A percentile compares a stretch with the other conserved stretches of the same genome.
Conservation (phyloP, 176 grass and related monocot species). For the Carex kokanica region DNA sequence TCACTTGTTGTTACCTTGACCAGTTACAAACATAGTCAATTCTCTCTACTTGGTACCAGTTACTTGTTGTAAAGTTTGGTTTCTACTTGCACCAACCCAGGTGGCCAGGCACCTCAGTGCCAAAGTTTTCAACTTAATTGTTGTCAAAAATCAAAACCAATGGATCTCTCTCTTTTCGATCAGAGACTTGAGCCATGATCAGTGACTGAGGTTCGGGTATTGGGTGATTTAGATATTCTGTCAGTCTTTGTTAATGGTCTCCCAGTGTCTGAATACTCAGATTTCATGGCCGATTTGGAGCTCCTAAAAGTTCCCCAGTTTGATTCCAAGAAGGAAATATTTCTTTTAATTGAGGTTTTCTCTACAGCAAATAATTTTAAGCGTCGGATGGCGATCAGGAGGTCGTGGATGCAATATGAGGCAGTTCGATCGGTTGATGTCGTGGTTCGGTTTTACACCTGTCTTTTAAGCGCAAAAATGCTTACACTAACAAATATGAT, state of each 20-base stretch:
- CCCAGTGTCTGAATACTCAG: slow-evolving; percentile 55
- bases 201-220: slow-evolving; percentile 57
- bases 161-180: slow-evolving; percentile 9
- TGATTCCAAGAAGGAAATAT: slow-evolving; percentile 42
- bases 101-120: neutral
- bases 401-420: slow-evolving; percentile 91
- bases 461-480: slow-evolving; percentile 64
- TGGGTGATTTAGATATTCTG: slow-evolving; percentile 66
- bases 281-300: slow-evolving; percentile 41
- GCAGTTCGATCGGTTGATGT: slow-evolving; percentile 66
- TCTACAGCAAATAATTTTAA: slow-evolving; percentile 94
- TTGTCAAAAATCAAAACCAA: slow-evolving; percentile 36
- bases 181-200: slow-evolving; percentile 82
- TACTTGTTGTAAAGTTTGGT: neutral
- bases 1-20: neutral
- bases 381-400: slow-evolving; percentile 71
- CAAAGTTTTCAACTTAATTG: slow-evolving; percentile 9
- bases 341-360: slow-evolving; percentile 68
- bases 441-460: slow-evolving; percentile 66
- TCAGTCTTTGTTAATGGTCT: slow-evolving; percentile 68
- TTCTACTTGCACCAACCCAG: neutral
- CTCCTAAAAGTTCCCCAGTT: slow-evolving; percentile 50
- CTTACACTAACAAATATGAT: neutral
- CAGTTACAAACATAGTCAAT: neutral
- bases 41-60: neutral